Evolutionary conservation across 139 green algal genomes (phyloP), one percentile per base, ranked within the genome.

Genomic region (Chlamydomonas applanata): DNA sequence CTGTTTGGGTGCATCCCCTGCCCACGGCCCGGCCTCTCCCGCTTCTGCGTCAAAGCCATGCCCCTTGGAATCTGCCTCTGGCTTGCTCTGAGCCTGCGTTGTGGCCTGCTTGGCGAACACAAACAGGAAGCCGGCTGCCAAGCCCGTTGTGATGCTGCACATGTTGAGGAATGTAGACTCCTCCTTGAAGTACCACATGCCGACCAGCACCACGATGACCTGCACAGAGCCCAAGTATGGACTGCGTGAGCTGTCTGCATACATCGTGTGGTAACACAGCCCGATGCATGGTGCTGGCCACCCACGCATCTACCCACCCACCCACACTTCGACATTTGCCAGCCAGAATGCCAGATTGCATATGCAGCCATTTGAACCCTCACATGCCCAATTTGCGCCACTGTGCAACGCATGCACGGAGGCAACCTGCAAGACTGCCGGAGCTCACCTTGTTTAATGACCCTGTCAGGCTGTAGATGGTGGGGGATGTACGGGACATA

Each of bases 401-500:
- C 46, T 56, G 46, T 56, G 46, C 46, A 56, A 56, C 13, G 16
- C 46, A 56, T 13, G 46, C 46, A 13, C 13, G 46, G 14, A 56
- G 13, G 46, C 46, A 56, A 24, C 14, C 46, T 56, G 13, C 13
- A 56, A 16, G 14, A 13, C 13, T 56, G 46, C 46, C 13, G 16
- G 46, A 14, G 17, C 36, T 52, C 60, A 78, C 78, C 81, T 78
- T 82, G 71, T 82, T 82, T 63, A 82, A 64, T 5, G 53, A 71
- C 29, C 76, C 76, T 16, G 76, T 83, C 3, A 86, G 73, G 49
- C 67, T 79, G 76, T 83, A 86, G 27, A 86, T 76, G 68, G 81
- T 86, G 68, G 81, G 46, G 0, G 59, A 75, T n/a, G 81, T 86
- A 61, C 81, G 68, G 30, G 57, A 54, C 76, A 86, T 83, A 73